Conservation (phyloP, 2,329 filamentous ascomycete genomes). For the Fusarium ramigenum region DNA sequence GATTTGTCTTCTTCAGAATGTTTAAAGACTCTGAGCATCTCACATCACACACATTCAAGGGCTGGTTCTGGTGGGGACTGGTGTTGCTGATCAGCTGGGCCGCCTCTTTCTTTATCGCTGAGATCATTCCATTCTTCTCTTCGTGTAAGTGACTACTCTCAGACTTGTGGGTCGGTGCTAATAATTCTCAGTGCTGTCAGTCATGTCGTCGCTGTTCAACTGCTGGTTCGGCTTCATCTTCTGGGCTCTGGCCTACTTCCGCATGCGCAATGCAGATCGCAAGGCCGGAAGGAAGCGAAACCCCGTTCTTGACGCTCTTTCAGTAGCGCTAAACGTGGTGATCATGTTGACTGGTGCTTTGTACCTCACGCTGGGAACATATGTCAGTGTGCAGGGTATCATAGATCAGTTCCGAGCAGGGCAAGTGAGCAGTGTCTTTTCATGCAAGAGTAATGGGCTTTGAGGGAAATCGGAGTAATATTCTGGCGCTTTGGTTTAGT, state of each 20-base stretch:
- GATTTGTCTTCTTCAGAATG: constrained; percentile 90
- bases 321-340: constrained; percentile 73
- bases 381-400: constrained; percentile 78
- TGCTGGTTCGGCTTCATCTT: constrained; percentile 97
- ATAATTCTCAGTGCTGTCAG: constrained; percentile 60
- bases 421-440: constrained; percentile 76
- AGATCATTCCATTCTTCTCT: constrained; percentile 92
- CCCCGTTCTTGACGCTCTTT: constrained; percentile 58
- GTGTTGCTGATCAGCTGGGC: constrained; percentile 79
- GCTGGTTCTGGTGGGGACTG: constrained; percentile 80
- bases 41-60: constrained; percentile 79
- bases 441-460: constrained; percentile 75
- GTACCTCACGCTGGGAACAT: constrained; percentile 84
- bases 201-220: constrained; percentile 88
- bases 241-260: constrained; percentile 83
- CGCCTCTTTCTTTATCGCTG: constrained; percentile 85
- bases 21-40: constrained; percentile 83
- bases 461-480: constrained; percentile 41
- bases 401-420: constrained; percentile 75
- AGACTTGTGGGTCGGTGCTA: neutral
- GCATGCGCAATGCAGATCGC: constrained; percentile 74
- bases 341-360: constrained; percentile 80
- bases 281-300: constrained; percentile 62
- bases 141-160: constrained; percentile 60
- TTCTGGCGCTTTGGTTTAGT: neutral